These are phyloP conservation scores for Talaromyces pinophilus DNA, from an alignment of 2,329 filamentous ascomycete species.

Conservation along the genomic window DNA sequence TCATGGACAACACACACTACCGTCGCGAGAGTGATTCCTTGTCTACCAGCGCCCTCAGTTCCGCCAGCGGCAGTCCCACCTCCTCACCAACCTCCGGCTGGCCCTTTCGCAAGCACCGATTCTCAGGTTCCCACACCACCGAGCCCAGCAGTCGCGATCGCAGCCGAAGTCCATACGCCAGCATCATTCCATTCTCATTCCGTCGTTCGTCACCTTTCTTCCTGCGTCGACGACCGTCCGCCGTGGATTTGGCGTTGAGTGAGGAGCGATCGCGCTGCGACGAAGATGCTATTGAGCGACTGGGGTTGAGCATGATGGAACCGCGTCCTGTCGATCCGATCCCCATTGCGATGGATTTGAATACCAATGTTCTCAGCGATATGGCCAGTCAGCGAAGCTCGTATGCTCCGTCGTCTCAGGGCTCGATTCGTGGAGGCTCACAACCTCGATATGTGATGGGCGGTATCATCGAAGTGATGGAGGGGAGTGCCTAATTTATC, in stretches of 20 bases:
- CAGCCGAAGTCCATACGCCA: constrained; percentile 29
- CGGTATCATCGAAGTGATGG: constrained; percentile 52
- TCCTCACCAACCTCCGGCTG: constrained; percentile 36
- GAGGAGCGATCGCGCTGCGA: constrained; percentile 45
- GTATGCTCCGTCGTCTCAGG: constrained; percentile 17
- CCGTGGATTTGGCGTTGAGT: constrained; percentile 47
- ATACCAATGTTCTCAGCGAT: constrained; percentile 26
- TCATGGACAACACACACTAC: constrained; percentile 29
- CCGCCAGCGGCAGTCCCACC: constrained; percentile 33
- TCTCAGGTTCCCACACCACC: constrained; percentile 27
- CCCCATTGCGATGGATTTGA: constrained; percentile 31
- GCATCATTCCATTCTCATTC: constrained; percentile 29
- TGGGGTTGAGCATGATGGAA: constrained; percentile 48
- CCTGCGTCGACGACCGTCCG: constrained; percentile 46
- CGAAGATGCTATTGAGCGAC: constrained; percentile 41
- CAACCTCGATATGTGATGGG: constrained; percentile 46
- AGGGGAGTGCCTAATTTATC: constrained; percentile 37
- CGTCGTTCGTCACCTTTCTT: constrained; percentile 34
- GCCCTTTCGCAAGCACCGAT: constrained; percentile 31
- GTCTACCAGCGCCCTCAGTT: constrained; percentile 34
- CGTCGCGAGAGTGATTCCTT: constrained; percentile 28
- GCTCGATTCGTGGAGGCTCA: constrained; percentile 20
- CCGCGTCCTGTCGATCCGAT: constrained; percentile 45
- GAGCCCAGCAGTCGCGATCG: constrained; percentile 32
- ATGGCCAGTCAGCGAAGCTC: constrained; percentile 23